phyloP scores from a whole-genome alignment of 768 basidiomycete species.

The Phanerochaete sordida region DNA sequence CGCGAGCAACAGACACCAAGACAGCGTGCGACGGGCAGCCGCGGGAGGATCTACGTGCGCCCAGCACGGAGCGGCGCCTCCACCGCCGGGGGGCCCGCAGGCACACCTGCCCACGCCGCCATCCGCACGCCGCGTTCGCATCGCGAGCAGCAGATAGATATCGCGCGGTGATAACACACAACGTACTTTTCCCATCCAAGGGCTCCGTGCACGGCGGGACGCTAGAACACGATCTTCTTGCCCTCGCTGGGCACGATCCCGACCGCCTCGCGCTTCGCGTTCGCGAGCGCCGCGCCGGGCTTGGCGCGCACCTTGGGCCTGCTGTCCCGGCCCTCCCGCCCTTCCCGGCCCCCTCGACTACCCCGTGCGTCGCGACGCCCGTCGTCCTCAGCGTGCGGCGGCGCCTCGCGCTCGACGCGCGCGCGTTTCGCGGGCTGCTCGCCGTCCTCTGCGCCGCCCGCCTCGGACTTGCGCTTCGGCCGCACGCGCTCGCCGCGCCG shows the following conservation, averaged over 20 bases:
- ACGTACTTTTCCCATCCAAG: background rate
- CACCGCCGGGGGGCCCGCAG: too few species aligned
- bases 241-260: slow-evolving; percentile 71
- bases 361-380: too few species aligned
- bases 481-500: slow-evolving; percentile 10
- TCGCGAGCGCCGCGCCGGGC: slow-evolving; percentile 79
- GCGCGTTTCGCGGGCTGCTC: slow-evolving; percentile 21
- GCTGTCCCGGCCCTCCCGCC: slow-evolving; percentile 9
- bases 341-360: slow-evolving; percentile 6
- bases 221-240: slow-evolving; percentile 66
- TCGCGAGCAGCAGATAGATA: too few species aligned
- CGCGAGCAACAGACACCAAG: too few species aligned
- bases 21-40: too few species aligned
- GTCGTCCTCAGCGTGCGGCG: background rate
- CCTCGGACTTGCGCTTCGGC: slow-evolving; percentile 11
- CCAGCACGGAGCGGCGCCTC: too few species aligned
- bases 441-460: slow-evolving; percentile 15
- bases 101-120: too few species aligned
- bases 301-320: slow-evolving; percentile 46
- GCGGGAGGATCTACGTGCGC: too few species aligned
- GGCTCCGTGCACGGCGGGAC: background rate
- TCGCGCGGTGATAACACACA: background rate
- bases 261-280: slow-evolving; percentile 70
- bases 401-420: slow-evolving; percentile 12
- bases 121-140: too few species aligned